These are phyloP conservation scores for Massarina eburnea DNA, from an alignment of 2,329 filamentous ascomycete species.

Conservation along the genomic window DNA sequence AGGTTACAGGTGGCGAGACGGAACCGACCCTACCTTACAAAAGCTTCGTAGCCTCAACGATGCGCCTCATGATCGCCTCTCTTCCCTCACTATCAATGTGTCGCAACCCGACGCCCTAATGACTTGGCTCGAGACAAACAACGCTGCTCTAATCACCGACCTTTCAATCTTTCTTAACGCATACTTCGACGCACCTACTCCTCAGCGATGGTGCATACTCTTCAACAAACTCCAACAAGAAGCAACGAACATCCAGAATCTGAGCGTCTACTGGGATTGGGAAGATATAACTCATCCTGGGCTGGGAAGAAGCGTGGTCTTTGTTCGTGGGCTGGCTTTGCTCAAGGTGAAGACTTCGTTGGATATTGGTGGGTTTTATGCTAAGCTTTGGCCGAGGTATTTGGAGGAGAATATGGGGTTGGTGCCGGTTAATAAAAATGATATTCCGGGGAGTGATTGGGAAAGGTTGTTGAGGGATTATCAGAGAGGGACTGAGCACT, in stretches of 20 bases:
- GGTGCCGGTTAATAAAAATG: conserved; percentile 13
- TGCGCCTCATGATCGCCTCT: conserved; percentile 9
- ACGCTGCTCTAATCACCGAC: conserved; percentile 15
- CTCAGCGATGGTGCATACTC: conserved; percentile 13
- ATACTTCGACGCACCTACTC: conserved; percentile 9
- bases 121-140: conserved; percentile 14
- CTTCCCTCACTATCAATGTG: conserved; percentile 10
- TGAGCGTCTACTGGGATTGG: conserved; percentile 14
- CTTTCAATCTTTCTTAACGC: conserved; percentile 13
- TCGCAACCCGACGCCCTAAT: conserved; percentile 12
- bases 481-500: conserved; percentile 13
- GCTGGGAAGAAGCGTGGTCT: conserved; percentile 11
- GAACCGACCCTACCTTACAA: conserved; percentile 10
- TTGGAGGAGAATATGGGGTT: conserved; percentile 14
- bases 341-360: conserved; percentile 14
- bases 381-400: conserved; percentile 12
- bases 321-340: conserved; percentile 12
- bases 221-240: conserved; percentile 14
- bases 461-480: conserved; percentile 9
- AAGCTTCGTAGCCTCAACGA: conserved; percentile 13
- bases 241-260: conserved; percentile 13
- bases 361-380: conserved; percentile 15
- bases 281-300: conserved; percentile 12
- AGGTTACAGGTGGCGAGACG: conserved; percentile 13
- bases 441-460: conserved; percentile 11